Percentiles rank a stretch among this genome's conserved stretches.
phyloP scores from a whole-genome alignment of 768 basidiomycete genomes.

The Lentinus tigrinus region DNA sequence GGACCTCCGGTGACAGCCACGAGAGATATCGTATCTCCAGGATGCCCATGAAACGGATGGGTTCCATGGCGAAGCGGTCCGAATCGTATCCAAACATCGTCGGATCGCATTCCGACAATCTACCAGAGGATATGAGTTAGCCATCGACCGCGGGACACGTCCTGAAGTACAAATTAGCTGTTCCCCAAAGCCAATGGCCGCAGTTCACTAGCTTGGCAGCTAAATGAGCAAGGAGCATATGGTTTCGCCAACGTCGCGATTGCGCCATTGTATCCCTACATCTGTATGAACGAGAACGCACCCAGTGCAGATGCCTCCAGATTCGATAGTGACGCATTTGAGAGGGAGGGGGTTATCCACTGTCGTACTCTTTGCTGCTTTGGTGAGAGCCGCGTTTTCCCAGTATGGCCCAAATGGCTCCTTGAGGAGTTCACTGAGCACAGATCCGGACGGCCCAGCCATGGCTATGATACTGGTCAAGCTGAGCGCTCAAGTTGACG shows the following conservation, averaged over 20 bases:
- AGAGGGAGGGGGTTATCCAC: conserved; percentile 7
- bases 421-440: conserved; percentile 7
- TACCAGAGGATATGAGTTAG: neutral
- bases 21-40: conserved; percentile 43
- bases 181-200: too few species aligned
- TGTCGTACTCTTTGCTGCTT: conserved; percentile 5
- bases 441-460: too few species aligned
- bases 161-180: too few species aligned
- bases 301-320: conserved; percentile 14
- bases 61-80: neutral
- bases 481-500: too few species aligned
- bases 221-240: too few species aligned
- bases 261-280: too few species aligned
- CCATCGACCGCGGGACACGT: neutral
- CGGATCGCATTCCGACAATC: conserved; percentile 16
- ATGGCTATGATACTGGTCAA: neutral
- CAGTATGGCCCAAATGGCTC: conserved; percentile 24
- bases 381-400: conserved; percentile 16
- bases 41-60: conserved; percentile 50
- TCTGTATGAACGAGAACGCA: neutral
- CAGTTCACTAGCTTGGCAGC: too few species aligned
- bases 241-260: too few species aligned
- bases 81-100: conserved; percentile 11
- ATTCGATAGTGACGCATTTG: conserved; percentile 12
- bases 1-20: conserved; percentile 52